Conservation (phyloP, 192 early-diverging fungal genomes). For the Coemansia sp. region DNA sequence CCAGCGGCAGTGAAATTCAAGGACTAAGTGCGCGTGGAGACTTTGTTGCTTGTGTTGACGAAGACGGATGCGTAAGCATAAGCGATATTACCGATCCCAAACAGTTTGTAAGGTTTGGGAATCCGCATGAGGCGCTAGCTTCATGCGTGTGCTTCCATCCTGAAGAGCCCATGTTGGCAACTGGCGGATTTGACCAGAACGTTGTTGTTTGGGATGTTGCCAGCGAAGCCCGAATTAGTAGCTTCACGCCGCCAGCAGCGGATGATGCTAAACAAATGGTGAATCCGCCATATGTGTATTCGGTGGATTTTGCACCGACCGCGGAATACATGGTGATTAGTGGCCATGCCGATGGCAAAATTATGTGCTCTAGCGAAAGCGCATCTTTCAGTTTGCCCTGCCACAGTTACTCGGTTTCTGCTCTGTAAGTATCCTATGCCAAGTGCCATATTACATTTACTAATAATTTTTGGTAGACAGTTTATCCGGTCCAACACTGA, state of each 20-base stretch:
- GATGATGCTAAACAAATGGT: constrained; percentile 10
- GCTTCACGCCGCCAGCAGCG: neutral
- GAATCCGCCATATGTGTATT: constrained; percentile 49
- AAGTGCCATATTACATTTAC: neutral
- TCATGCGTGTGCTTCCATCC: constrained; percentile 43
- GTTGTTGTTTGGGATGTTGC: constrained; percentile 46
- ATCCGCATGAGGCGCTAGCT: constrained; percentile 27
- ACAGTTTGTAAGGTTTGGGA: constrained; percentile 6
- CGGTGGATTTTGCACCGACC: constrained; percentile 33
- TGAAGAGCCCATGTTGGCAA: constrained; percentile 19
- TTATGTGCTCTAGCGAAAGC: constrained; percentile 28
- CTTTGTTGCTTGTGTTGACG: constrained; percentile 50
- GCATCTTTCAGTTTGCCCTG: constrained; percentile 17
- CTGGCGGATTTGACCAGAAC: constrained; percentile 38
- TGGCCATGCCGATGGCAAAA: constrained; percentile 48
- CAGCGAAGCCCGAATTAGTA: constrained; percentile 10
- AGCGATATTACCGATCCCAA: constrained; percentile 29
- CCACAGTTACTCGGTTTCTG: constrained; percentile 48
- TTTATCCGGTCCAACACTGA: constrained; percentile 34
- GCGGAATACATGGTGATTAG: constrained; percentile 23
- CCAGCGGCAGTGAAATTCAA: constrained; percentile 22
- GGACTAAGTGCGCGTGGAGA: constrained; percentile 40
- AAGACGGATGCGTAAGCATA: constrained; percentile 21
- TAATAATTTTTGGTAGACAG: constrained; percentile 18
- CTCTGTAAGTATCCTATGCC: constrained; percentile 18